These are phyloP conservation scores for Effrenium voratum DNA, from an alignment of 73 alveolate genomes.

Conservation along the genomic window DNA sequence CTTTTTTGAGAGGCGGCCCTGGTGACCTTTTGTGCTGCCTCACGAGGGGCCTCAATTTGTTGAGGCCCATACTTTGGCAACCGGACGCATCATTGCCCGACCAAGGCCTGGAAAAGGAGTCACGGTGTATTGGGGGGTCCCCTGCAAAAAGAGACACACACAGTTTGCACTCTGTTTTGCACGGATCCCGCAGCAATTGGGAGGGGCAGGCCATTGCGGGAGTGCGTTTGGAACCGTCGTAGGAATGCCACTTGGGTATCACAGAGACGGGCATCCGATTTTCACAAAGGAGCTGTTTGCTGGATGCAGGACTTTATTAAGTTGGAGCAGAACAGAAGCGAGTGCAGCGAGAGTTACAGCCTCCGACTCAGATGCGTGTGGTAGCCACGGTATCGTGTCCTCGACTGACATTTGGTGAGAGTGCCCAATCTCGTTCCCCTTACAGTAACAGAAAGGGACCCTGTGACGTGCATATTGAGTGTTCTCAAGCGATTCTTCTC, in stretches of 20 bases:
- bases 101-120: no score
- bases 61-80: no score
- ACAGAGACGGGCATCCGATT: not conserved
- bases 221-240: not conserved
- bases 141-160: not conserved
- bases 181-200: not conserved
- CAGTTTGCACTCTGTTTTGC: no score
- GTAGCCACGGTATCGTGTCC: not conserved
- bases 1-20: no score
- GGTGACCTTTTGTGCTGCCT: no score
- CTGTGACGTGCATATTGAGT: no score
- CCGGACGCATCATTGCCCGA: no score
- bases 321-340: constrained; percentile 50
- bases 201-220: not conserved
- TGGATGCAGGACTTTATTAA: constrained; percentile 33
- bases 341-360: constrained; percentile 58
- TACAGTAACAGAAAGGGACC: not conserved
- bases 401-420: not conserved
- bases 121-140: not conserved
- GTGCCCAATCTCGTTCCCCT: not conserved
- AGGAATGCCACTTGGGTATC: not conserved
- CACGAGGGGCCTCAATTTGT: no score
- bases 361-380: not conserved
- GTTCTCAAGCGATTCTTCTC: no score
- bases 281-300: not conserved